Conservation (phyloP, 2,329 filamentous ascomycete genomes). For the Penicillium sp. region DNA sequence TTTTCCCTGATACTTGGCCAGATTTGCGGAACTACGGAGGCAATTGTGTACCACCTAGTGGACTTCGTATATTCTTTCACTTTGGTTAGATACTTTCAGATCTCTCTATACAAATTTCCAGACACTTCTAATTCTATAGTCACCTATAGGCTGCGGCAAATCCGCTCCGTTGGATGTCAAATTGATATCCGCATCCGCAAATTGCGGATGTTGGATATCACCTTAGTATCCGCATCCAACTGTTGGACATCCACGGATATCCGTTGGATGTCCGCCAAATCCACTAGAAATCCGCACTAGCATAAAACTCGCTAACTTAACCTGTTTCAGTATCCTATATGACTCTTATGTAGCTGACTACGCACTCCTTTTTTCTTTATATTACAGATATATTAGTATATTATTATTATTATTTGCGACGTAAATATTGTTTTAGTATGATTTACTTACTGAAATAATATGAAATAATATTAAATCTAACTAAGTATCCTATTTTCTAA, state of each 20-base stretch:
- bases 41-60: neutral
- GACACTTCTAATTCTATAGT: neutral
- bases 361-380: neutral
- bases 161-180: neutral
- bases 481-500: too few relatives aligned
- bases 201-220: neutral
- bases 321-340: neutral
- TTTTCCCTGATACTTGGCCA: neutral
- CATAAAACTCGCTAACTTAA: neutral
- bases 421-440: too few relatives aligned
- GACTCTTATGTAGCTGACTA: neutral
- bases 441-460: too few relatives aligned
- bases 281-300: neutral
- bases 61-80: neutral
- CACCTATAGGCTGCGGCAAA: neutral
- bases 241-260: neutral
- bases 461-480: too few relatives aligned
- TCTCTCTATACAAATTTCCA: constrained; percentile 1
- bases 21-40: neutral
- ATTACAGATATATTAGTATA: neutral
- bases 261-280: neutral
- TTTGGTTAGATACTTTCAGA: neutral
- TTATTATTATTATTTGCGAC: too few relatives aligned
- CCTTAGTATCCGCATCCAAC: neutral
- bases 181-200: neutral